Evolutionary conservation across 768 basidiomycete genomes (phyloP).

Genomic region (Pleurotus giganteus): DNA sequence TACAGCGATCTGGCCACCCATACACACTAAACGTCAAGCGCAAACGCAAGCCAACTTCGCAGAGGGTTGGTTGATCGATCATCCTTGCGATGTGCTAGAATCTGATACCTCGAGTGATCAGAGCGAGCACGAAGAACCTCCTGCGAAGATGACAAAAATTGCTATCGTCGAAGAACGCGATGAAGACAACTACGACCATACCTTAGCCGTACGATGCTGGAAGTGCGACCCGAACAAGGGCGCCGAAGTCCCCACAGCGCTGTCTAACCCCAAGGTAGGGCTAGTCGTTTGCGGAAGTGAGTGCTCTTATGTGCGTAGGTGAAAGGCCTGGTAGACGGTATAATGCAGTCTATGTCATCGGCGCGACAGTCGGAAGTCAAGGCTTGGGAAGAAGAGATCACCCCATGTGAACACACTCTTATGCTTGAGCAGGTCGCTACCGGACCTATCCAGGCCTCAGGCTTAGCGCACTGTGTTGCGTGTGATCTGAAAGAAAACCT

Average conservation of each 20-base stretch:
- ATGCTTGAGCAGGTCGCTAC: slow-evolving; percentile 41
- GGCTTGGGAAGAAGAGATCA: slow-evolving; percentile 96
- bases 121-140: slow-evolving; percentile 79
- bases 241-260: slow-evolving; percentile 38
- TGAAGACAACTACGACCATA: slow-evolving; percentile 81
- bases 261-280: slow-evolving; percentile 31
- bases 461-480: slow-evolving; percentile 74
- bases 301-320: slow-evolving; percentile 33
- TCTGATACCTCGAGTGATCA: slow-evolving; percentile 24
- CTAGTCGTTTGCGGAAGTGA: not conserved
- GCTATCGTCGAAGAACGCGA: slow-evolving; percentile 86
- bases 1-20: slow-evolving; percentile 65
- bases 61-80: slow-evolving; percentile 53
- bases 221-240: slow-evolving; percentile 56
- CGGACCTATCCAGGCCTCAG: slow-evolving; percentile 50
- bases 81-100: not conserved
- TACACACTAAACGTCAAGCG: slow-evolving; percentile 84
- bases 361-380: slow-evolving; percentile 93
- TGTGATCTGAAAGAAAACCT: slow-evolving; percentile 91
- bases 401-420: slow-evolving; percentile 78
- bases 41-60: slow-evolving; percentile 56
- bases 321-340: slow-evolving; percentile 54
- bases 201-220: slow-evolving; percentile 74
- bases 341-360: slow-evolving; percentile 83
- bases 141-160: slow-evolving; percentile 85